phyloP scores from a whole-genome alignment of 208 protist species.

The Trypanosoma platydactyli region DNA sequence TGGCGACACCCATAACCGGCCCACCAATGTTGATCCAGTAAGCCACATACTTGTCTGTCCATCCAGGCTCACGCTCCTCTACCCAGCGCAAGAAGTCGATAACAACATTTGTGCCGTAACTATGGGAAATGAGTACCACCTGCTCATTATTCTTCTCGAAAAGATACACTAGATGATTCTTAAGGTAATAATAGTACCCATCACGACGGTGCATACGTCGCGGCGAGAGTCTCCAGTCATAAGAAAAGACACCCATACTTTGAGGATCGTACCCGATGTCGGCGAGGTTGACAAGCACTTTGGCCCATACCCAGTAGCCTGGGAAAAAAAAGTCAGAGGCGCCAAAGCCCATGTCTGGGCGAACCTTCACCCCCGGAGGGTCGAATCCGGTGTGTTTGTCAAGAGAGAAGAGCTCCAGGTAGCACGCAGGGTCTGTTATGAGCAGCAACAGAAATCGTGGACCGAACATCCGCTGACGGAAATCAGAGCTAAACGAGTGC shows the following conservation, averaged over 20 bases:
- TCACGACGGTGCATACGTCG: slow-evolving; percentile 72
- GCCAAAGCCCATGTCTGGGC: slow-evolving; percentile 77
- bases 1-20: slow-evolving; percentile 73
- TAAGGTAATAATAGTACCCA: slow-evolving; percentile 78
- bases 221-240: slow-evolving; percentile 91
- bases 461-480: slow-evolving; percentile 84
- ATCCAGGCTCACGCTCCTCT: slow-evolving; percentile 65
- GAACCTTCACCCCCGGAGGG: slow-evolving; percentile 72
- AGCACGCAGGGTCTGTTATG: slow-evolving; percentile 72
- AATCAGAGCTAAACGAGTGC: slow-evolving; percentile 35
- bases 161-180: slow-evolving; percentile 64
- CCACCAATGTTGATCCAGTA: slow-evolving; percentile 89
- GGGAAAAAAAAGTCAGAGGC: slow-evolving; percentile 90
- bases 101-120: slow-evolving; percentile 82
- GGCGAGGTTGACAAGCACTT: slow-evolving; percentile 89
- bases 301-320: slow-evolving; percentile 92
- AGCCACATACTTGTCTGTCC: slow-evolving; percentile 81
- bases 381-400: slow-evolving; percentile 73
- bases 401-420: slow-evolving; percentile 73
- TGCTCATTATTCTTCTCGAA: slow-evolving; percentile 70
- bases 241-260: slow-evolving; percentile 85
- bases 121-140: slow-evolving; percentile 87
- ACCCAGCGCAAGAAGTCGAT: slow-evolving; percentile 90
- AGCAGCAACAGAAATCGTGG: slow-evolving; percentile 77
- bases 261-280: slow-evolving; percentile 93